Evolutionary conservation across 73 alveolate species (phyloP), one percentile per base, ranked within the genome.

Genomic region (Tetrahymena thermophila): DNA sequence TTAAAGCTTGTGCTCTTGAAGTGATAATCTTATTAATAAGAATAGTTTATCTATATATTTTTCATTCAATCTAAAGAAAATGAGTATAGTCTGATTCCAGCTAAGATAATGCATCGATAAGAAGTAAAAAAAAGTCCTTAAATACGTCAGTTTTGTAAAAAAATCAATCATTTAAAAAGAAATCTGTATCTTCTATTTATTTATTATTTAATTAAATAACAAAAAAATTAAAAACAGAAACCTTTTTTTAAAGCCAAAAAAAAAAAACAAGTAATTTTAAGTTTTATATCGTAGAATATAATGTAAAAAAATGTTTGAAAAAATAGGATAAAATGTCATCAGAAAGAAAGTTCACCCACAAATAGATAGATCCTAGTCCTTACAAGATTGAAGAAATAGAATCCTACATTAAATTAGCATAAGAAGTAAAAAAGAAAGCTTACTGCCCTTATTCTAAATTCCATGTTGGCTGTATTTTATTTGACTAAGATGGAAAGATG

Each of bases 381-480:
- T 71, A 28, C 89, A 25, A 71, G 89, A 71, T 71, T 71, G 42
- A 25, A n/a, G 43, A 71, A 71, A 71, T 71, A 71, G 89, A 28
- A 71, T n/a, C 35, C 17, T 71, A 71, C 89, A 94, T 94, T 94
- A 38, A 56, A 58, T 93, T 34, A 83, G 94, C 96, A 31, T n/a
- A 38, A 9, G 93, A 71, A n/a, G 96, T 57, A 4, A 94, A 94
- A 71, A 93, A 94, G 93, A 94, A 57, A 94, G 96, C 96, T 23
- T 71, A 94, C 37, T 94, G 96, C 50, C 94, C 96, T 40, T 94
- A 71, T 25, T 94, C 96, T 34, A 94, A 71, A 21, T 71, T 94
- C 56, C 43, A 43, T 56, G 96, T 94, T 83, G 94, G 96, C 40
- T 94, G 96, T 43, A 44, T 93, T 31, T 94, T 71, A 43, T 40